Evolutionary conservation across 2,329 filamentous ascomycete species (phyloP).

Genomic region (Salinomyces thailandicus): DNA sequence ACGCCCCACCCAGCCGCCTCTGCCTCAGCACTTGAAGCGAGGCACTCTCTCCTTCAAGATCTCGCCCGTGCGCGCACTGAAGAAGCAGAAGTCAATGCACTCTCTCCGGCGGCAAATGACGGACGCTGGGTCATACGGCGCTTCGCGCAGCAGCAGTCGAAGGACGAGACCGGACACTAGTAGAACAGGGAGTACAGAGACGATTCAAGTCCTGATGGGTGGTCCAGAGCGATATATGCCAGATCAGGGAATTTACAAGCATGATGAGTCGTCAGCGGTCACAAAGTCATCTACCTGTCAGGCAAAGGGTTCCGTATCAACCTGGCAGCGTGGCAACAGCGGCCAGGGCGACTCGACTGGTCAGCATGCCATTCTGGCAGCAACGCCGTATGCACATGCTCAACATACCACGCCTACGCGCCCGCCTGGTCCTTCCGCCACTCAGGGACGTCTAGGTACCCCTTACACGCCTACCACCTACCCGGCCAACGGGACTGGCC

Average conservation of each 20-base stretch:
- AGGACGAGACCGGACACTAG: conserved; percentile 9
- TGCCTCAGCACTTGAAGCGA: conserved; percentile 24
- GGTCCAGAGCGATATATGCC: conserved; percentile 10
- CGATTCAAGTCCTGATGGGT: conserved; percentile 24
- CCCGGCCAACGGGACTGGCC: conserved; percentile 1
- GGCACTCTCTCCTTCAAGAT: conserved; percentile 24
- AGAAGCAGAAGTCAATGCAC: conserved; percentile 23
- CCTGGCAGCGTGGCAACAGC: conserved; percentile 1
- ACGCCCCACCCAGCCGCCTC: conserved; percentile 17
- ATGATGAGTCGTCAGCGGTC: not conserved
- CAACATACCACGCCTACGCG: not conserved
- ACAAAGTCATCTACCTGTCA: conserved; percentile 5
- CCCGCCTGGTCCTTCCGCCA: not conserved
- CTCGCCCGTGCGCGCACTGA: conserved; percentile 22
- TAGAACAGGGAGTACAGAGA: conserved; percentile 31
- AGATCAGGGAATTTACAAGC: conserved; percentile 7
- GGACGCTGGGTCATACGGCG: conserved; percentile 5
- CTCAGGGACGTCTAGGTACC: conserved; percentile 7
- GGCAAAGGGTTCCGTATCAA: conserved; percentile 3
- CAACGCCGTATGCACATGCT: not conserved
- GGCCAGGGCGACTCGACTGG: too few species aligned
- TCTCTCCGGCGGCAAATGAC: conserved; percentile 22
- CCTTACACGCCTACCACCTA: conserved; percentile 9
- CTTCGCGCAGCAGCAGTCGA: conserved; percentile 9
- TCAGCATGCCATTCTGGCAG: too few species aligned